A percentile compares a stretch with the other conserved stretches of the same genome.
phyloP scores from a whole-genome alignment of 306 rosid species.

The Begonia loranthoides region DNA sequence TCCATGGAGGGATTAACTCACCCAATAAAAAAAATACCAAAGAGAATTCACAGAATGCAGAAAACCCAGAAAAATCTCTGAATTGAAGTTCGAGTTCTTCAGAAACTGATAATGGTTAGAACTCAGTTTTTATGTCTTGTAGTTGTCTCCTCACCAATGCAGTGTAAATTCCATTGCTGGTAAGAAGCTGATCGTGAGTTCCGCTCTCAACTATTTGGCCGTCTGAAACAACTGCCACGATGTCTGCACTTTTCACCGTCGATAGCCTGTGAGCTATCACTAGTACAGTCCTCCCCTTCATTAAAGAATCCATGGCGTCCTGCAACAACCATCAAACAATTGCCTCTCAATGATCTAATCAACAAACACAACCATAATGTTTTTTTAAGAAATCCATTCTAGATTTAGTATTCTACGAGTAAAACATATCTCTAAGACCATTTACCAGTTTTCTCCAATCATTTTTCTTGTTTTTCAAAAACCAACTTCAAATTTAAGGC shows the following conservation, averaged over 20 bases:
- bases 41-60: no score
- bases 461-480: no score
- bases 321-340: not conserved
- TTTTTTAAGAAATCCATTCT: no score
- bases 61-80: not conserved
- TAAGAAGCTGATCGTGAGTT: constrained; percentile 18
- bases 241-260: constrained; percentile 20
- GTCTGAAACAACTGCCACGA: constrained; percentile 18
- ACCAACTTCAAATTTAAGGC: no score
- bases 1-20: no score
- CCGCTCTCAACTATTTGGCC: constrained; percentile 25
- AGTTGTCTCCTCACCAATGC: constrained; percentile 22
- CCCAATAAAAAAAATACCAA: no score
- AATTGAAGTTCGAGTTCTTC: not conserved
- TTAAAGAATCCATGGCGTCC: constrained; percentile 26
- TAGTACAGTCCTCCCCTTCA: constrained; percentile 21
- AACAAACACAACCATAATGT: no score
- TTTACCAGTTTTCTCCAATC: no score
- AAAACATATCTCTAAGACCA: no score
- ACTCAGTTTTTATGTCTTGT: constrained; percentile 12
- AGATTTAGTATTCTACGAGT: no score
- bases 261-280: constrained; percentile 26
- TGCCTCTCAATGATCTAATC: not conserved
- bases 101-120: not conserved
- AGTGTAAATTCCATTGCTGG: constrained; percentile 18